These are phyloP conservation scores for Cyberlindnera maclurae DNA, from an alignment of 805 yeast species.

Conservation along the genomic window DNA sequence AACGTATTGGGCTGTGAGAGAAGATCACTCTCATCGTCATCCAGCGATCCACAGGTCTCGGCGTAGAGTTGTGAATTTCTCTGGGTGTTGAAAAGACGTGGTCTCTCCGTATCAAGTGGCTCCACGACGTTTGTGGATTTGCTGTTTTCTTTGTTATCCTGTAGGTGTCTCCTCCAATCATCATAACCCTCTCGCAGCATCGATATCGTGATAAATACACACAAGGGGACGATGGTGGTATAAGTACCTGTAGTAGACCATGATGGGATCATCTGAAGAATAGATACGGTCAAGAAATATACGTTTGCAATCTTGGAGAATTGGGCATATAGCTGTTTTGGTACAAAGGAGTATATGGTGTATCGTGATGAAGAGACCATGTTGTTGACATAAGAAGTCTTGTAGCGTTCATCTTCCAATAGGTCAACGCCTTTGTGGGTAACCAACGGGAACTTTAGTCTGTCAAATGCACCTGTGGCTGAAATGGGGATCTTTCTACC, in stretches of 20 bases:
- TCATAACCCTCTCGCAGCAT: conserved; percentile 92
- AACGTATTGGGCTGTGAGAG: conserved; percentile 20
- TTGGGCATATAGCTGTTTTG: conserved; percentile 84
- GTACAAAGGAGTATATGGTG: conserved; percentile 71
- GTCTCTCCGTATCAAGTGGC: background rate
- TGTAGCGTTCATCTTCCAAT: conserved; percentile 64
- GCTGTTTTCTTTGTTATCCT: conserved; percentile 81
- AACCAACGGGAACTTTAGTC: conserved; percentile 21
- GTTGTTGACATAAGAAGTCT: conserved; percentile 56
- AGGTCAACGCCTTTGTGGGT: conserved; percentile 23
- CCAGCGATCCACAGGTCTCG: too few species aligned
- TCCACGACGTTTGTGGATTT: conserved; percentile 36
- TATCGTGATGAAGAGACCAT: conserved; percentile 82
- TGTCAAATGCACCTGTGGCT: conserved; percentile 31
- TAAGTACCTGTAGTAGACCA: conserved; percentile 97
- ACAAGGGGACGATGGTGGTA: conserved; percentile 86
- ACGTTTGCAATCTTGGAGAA: conserved; percentile 90
- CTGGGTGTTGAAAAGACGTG: conserved; percentile 8
- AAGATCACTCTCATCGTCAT: conserved; percentile 1
- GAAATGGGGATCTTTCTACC: conserved; percentile 76
- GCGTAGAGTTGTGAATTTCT: background rate
- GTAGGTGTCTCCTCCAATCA: conserved; percentile 79
- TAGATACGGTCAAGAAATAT: conserved; percentile 83
- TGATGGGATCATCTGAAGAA: conserved; percentile 90
- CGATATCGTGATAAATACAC: conserved; percentile 81